These are phyloP conservation scores for Aurifilum marmelostoma DNA, from an alignment of 2,329 filamentous ascomycete genomes.

Conservation along the genomic window DNA sequence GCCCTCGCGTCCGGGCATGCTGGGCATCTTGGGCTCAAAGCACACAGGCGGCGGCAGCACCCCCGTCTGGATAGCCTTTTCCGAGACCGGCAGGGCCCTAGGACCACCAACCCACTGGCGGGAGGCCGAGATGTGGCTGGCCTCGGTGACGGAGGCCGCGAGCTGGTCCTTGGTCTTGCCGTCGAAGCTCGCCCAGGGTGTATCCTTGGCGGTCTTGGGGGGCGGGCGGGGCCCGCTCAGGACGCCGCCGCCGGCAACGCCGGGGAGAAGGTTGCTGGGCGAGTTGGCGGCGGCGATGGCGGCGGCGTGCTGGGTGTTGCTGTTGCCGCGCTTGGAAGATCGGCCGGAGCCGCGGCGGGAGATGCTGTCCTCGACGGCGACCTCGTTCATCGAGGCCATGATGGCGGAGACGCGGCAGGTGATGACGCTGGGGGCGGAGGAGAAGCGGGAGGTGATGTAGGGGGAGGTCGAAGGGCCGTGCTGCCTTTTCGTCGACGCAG, in stretches of 20 bases:
- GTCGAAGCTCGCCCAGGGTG: slow-evolving; percentile 21
- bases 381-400: slow-evolving; percentile 27
- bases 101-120: slow-evolving; percentile 23
- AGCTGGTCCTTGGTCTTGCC: slow-evolving; percentile 25
- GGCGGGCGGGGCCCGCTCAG: slow-evolving; percentile 25
- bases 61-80: slow-evolving; percentile 32
- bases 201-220: slow-evolving; percentile 19
- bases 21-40: slow-evolving; percentile 21
- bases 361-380: slow-evolving; percentile 28
- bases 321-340: slow-evolving; percentile 24
- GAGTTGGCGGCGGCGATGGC: slow-evolving; percentile 26
- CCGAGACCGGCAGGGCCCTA: slow-evolving; percentile 20
- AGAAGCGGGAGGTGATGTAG: slow-evolving; percentile 26
- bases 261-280: too few species aligned
- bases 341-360: slow-evolving; percentile 24
- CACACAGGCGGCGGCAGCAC: slow-evolving; percentile 26
- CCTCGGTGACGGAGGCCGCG: slow-evolving; percentile 22
- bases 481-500: slow-evolving; percentile 32
- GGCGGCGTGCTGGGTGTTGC: slow-evolving; percentile 27
- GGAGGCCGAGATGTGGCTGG: slow-evolving; percentile 20
- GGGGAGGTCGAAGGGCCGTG: slow-evolving; percentile 34
- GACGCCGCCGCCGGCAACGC: not conserved
- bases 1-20: not conserved
- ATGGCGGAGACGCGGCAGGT: slow-evolving; percentile 27
- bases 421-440: slow-evolving; percentile 21